These are phyloP conservation scores for Tilletia walkeri DNA, from an alignment of 1,284 basidiomycete genomes.

Conservation along the genomic window DNA sequence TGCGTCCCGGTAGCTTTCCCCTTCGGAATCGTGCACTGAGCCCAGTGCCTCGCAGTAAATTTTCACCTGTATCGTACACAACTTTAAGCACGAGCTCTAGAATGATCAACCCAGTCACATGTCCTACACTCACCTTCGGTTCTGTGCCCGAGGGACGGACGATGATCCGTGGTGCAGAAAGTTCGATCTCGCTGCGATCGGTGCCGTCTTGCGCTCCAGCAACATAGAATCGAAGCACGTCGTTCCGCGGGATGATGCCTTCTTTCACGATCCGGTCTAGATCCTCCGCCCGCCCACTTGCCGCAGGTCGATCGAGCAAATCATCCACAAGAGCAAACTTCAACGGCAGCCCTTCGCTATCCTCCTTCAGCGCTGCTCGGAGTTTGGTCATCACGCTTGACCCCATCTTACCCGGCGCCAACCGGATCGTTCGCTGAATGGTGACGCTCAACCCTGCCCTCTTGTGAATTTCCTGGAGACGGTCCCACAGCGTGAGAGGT, in stretches of 20 bases:
- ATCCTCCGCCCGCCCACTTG: slow-evolving; percentile 28
- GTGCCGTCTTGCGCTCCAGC: background rate
- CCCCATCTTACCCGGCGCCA: slow-evolving; percentile 36
- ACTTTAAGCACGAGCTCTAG: background rate
- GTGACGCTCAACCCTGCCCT: slow-evolving; percentile 39
- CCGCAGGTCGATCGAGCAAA: slow-evolving; percentile 27
- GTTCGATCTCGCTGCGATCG: slow-evolving; percentile 36
- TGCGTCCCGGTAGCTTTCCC: slow-evolving; percentile 32
- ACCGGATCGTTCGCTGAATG: slow-evolving; percentile 43
- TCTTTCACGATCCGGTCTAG: background rate
- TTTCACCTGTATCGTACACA: slow-evolving; percentile 30
- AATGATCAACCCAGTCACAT: background rate
- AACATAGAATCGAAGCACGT: slow-evolving; percentile 47
- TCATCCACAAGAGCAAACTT: slow-evolving; percentile 40
- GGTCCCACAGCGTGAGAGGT: slow-evolving; percentile 42
- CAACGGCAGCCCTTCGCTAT: slow-evolving; percentile 21
- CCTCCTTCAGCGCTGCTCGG: slow-evolving; percentile 31
- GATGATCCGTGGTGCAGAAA: slow-evolving; percentile 40
- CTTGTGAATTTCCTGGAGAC: slow-evolving; percentile 42
- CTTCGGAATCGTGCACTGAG: slow-evolving; percentile 23
- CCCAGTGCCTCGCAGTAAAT: slow-evolving; percentile 45
- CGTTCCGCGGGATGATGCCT: slow-evolving; percentile 37
- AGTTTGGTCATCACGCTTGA: slow-evolving; percentile 42
- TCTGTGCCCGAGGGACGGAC: slow-evolving; percentile 47
- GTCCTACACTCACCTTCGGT: slow-evolving; percentile 27